Conservation (phyloP, 208 protist species). For the Blastocrithidia nonstop region DNA sequence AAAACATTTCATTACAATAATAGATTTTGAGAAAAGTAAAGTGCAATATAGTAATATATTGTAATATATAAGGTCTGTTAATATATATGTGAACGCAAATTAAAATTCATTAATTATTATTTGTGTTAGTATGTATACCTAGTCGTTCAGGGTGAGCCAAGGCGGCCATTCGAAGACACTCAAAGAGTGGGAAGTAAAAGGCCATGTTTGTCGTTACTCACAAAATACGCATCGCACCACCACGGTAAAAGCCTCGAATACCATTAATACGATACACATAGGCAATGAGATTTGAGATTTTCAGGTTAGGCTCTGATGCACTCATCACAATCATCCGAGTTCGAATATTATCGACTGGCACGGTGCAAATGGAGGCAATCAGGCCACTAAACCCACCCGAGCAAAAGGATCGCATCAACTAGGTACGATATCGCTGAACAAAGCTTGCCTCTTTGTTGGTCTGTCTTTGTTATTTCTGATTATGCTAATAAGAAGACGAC, state of each 20-base stretch:
- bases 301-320: conserved; percentile 10
- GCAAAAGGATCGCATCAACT: conserved; percentile 34
- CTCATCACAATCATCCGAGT: conserved; percentile 45
- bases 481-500: neutral
- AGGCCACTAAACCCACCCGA: conserved; percentile 64
- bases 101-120: too few species aligned
- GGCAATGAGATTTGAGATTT: conserved; percentile 18
- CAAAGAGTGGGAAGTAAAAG: conserved; percentile 64
- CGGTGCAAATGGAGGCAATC: conserved; percentile 38
- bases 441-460: neutral
- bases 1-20: too few species aligned
- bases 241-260: conserved; percentile 40
- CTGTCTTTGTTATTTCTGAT: neutral
- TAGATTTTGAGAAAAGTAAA: too few species aligned
- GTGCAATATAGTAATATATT: too few species aligned
- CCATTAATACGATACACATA: conserved; percentile 26
- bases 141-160: too few species aligned
- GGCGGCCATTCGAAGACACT: too few species aligned
- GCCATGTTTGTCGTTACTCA: conserved; percentile 76
- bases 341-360: conserved; percentile 66
- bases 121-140: too few species aligned
- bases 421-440: conserved; percentile 8
- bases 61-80: too few species aligned
- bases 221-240: conserved; percentile 41
- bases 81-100: too few species aligned